Base-by-base conservation (phyloP, 2,329 filamentous ascomycete genomes). In the Dothideomycetes sp. region DNA sequence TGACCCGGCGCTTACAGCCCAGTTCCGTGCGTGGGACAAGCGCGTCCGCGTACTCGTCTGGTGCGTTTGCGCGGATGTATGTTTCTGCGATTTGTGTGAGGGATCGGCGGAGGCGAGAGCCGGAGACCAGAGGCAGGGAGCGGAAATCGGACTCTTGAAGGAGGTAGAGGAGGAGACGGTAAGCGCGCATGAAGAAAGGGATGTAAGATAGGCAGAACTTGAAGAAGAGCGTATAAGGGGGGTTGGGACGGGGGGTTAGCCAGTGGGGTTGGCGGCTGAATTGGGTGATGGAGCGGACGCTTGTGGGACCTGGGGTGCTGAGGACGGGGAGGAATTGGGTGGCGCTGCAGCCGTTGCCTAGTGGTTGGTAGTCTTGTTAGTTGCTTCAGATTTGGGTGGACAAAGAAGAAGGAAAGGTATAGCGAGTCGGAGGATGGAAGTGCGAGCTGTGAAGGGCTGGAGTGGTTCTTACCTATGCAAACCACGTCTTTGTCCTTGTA, bases 191-290 rank as follows among this genome's bases (percentile, higher is more conserved):
- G 11, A 59, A 61, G 2, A 63, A 44, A 0, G 67, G 66, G 4
- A 69, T 50, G 40, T 64, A 65, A 24, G 59, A 55, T 64, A 71
- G 66, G 2, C 59, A 43, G n/a, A 52, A 55, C 47, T 66, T 63
- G 53, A 67, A 68, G 0, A 52, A 38, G 0, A 51, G 14, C 0
- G 59, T 55, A 44, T 69, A 70, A 34, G 52, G 42, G 0, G 59
- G 63, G 37, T 68, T 69, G 0, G 62, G 57, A 9, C 66, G 58
- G 35, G 66, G 62, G 2, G 61, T 55, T 1, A 73, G 55, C 55
- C 65, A 73, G 43, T 73, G 70, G 4, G 69, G 55, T 51, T 71
- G 68, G 7, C 67, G 63, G n/a, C 55, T 61, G 45, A 73, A 71
- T 36, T 73, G 68, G n/a, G n/a, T n/a, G n/a, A n/a, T n/a, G n/a